Conservation (phyloP, 176 grass and related monocot genomes). For the Echinochloa phyllopogon region DNA sequence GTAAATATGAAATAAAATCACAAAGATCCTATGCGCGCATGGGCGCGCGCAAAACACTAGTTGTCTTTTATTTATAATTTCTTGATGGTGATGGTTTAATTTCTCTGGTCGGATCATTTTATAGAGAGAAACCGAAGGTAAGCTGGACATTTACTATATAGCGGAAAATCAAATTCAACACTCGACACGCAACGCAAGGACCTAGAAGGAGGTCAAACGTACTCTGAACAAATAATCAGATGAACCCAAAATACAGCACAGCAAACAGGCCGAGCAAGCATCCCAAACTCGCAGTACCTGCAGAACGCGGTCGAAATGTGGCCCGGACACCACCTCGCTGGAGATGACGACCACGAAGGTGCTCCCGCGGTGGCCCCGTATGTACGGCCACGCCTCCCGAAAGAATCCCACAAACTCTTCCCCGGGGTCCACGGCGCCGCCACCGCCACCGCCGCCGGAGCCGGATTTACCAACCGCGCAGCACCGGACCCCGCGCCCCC, state of each 20-base stretch:
- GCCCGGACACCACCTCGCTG: slow-evolving; percentile 72
- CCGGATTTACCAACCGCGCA: slow-evolving; percentile 28
- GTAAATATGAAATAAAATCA: no score
- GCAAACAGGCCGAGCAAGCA: background rate
- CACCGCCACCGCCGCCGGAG: background rate
- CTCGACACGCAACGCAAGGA: background rate
- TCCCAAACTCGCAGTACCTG: slow-evolving; percentile 53
- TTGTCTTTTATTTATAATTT: background rate
- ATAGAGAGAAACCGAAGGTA: background rate
- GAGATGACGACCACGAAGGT: slow-evolving; percentile 88
- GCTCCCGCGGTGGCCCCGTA: slow-evolving; percentile 79
- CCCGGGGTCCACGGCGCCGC: background rate
- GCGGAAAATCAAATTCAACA: background rate
- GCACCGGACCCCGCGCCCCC: slow-evolving; percentile 39
- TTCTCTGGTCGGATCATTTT: background rate
- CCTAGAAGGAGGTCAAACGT: background rate
- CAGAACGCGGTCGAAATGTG: slow-evolving; percentile 71
- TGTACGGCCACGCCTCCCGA: slow-evolving; percentile 87
- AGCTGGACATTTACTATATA: background rate
- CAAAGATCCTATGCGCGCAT: no score
- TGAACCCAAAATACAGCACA: background rate
- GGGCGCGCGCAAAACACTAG: no score
- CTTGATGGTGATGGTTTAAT: background rate
- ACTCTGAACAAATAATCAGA: background rate
- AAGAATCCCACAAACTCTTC: slow-evolving; percentile 81